Evolutionary conservation across 2,329 filamentous ascomycete species (phyloP).

Genomic region (Arthrinium puccinioides): DNA sequence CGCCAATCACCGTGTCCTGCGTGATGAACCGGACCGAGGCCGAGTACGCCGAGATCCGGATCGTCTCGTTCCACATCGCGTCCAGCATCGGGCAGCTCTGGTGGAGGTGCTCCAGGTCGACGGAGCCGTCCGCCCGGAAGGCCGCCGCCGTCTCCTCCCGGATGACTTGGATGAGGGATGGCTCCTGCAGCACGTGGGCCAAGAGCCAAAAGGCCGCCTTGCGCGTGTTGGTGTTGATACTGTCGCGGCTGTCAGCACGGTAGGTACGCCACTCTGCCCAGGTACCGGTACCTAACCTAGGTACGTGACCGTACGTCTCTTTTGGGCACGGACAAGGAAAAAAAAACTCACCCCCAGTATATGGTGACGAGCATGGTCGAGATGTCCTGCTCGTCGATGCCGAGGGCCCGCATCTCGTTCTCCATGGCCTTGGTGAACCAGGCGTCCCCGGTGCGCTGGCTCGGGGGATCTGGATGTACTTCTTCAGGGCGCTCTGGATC

Average conservation of each 20-base stretch:
- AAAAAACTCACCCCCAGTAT: constrained; percentile 1
- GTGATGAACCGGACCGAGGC: constrained; percentile 22
- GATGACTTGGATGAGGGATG: background rate
- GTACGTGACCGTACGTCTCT: too few species aligned
- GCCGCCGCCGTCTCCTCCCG: background rate
- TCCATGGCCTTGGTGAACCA: constrained; percentile 3
- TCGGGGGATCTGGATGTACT: constrained; percentile 10
- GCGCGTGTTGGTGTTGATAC: constrained; percentile 1
- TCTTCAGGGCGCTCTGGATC: constrained; percentile 6
- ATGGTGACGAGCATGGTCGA: background rate
- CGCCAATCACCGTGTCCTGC: constrained; percentile 25
- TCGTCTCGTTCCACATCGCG: constrained; percentile 27
- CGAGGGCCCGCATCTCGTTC: background rate
- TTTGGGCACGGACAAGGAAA: too few species aligned
- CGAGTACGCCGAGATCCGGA: constrained; percentile 19
- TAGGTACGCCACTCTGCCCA: too few species aligned
- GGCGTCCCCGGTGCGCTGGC: background rate
- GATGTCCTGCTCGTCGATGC: constrained; percentile 1
- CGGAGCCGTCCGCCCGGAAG: background rate
- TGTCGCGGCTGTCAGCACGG: background rate
- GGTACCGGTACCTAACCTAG: too few species aligned
- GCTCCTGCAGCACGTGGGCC: background rate
- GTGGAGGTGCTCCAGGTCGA: background rate
- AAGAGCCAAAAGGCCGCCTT: constrained; percentile 2
- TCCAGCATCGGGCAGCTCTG: constrained; percentile 24